Percentiles rank a stretch among this genome's conserved stretches.
These are phyloP conservation scores for Xylariaceae sp. DNA, from an alignment of 2,329 filamentous ascomycete species.

Conservation along the genomic window DNA sequence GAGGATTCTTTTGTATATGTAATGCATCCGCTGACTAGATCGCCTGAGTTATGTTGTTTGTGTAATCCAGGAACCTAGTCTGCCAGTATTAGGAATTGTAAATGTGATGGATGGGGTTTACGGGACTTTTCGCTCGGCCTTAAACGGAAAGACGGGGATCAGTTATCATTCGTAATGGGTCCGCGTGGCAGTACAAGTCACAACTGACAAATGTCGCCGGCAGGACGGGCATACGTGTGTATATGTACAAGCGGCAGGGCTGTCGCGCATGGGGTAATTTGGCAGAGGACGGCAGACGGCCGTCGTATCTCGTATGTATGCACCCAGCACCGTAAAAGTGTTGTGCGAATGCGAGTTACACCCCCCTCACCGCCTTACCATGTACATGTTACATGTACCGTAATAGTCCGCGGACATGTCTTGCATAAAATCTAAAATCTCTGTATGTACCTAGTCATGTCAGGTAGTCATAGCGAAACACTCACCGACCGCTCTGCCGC, in stretches of 20 bases:
- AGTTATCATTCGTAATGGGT: constrained; percentile 33
- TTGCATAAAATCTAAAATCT: constrained; percentile 24
- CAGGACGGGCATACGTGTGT: not conserved
- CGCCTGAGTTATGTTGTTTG: constrained; percentile 19
- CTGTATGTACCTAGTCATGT: constrained; percentile 11
- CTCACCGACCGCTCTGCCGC: constrained; percentile 16
- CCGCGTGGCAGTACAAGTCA: constrained; percentile 24
- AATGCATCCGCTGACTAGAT: constrained; percentile 5
- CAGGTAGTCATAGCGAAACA: constrained; percentile 2
- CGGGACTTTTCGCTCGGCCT: constrained; percentile 32
- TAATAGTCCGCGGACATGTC: constrained; percentile 1
- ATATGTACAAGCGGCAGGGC: not conserved
- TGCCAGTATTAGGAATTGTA: not conserved
- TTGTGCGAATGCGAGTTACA: not conserved
- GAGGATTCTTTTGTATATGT: not conserved
- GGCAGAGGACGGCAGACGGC: too few species aligned
- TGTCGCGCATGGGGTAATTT: not conserved
- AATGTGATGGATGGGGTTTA: constrained; percentile 15
- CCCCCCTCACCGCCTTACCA: not conserved
- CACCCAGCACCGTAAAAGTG: too few species aligned
- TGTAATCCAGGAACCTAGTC: too few species aligned
- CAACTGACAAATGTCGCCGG: not conserved
- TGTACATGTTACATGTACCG: not conserved
- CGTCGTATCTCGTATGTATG: too few species aligned
- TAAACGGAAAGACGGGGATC: constrained; percentile 30